Base-by-base conservation (phyloP, 2,329 filamentous ascomycete species). In the Aspergillus brasiliensis region DNA sequence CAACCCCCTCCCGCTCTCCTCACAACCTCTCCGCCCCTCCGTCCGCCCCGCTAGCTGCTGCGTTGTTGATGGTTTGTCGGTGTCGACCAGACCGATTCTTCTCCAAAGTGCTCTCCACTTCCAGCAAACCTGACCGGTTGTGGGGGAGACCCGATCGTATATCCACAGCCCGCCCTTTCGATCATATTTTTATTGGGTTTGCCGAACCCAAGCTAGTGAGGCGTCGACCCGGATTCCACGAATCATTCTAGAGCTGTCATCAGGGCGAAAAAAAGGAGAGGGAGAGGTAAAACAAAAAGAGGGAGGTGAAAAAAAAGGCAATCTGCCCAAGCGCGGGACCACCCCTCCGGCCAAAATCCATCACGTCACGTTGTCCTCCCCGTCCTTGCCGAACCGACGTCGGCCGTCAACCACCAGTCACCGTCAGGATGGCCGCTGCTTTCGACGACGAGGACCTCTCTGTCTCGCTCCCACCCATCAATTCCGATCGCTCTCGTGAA, bases 371-470 rank as follows among this genome's bases (percentile, higher is more conserved):
- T 69, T 73, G 66, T 67, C 68, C 65, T 63, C 60, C 64, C 68
- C 60, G 58, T 55, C 56, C 56, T 57, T 38, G 42, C 55, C 56
- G 57, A 56, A 59, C 53, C 48, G 53, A 49, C 42, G 42, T 56
- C 47, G 54, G 31, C 58, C 49, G 37, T 56, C 21, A 52, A 52
- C 38, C 53, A 53, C 40, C 40, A 44, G 40, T 42, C 40, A 54
- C 57, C 53, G 51, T 51, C 61, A 72, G 63, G 63, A 77, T 77
- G 75, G 75, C 75, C 58, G 73, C 75, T 62, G 74, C 75, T 68
- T 90, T 90, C 76, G 89, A 93, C 74, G 90, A 92, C 76, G 90
- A 92, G 81, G 90, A 93, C 80, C 87, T 93, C 66, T 90, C 90
- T 77, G 90, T 93, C 75, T 90, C 89, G 69, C 81, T 92, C 66